Evolutionary conservation across 148 eudicot genomes (phyloP).

Genomic region (Rhododendron simsii): DNA sequence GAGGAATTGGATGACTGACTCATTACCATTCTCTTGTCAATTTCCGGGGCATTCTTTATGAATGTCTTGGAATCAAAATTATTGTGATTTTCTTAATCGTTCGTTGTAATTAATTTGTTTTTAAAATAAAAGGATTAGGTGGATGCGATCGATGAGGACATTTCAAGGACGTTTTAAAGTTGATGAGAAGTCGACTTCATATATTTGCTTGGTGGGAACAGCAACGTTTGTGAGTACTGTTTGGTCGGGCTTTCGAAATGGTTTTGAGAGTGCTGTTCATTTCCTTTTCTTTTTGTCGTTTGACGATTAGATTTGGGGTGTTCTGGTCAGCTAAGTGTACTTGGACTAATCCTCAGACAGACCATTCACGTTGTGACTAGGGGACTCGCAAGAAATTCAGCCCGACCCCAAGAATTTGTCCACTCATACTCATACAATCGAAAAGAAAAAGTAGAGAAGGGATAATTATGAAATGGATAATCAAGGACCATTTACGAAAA

Average conservation of each 20-base stretch:
- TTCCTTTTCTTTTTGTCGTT: no score
- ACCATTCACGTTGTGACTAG: no score
- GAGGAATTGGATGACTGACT: neutral
- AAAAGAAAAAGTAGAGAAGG: no score
- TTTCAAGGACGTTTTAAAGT: neutral
- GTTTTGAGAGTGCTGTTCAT: neutral
- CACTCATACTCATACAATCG: no score
- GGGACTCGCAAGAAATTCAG: no score
- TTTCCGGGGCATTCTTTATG: neutral
- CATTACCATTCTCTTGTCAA: neutral
- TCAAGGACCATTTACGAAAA: no score
- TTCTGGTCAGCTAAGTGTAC: fast-evolving
- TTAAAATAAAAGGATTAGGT: neutral
- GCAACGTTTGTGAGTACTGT: neutral
- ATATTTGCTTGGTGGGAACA: neutral
- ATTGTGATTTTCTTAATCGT: neutral
- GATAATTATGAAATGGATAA: no score
- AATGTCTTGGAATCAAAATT: neutral
- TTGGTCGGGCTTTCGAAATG: neutral
- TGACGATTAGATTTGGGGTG: no score
- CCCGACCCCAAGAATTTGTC: no score
- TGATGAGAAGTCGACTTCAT: neutral
- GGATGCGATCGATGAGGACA: neutral
- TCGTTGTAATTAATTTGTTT: neutral
- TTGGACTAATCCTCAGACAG: no score